These are phyloP conservation scores for Haplosporangium sp. DNA, from an alignment of 371 early-diverging fungal species.

Conservation along the genomic window DNA sequence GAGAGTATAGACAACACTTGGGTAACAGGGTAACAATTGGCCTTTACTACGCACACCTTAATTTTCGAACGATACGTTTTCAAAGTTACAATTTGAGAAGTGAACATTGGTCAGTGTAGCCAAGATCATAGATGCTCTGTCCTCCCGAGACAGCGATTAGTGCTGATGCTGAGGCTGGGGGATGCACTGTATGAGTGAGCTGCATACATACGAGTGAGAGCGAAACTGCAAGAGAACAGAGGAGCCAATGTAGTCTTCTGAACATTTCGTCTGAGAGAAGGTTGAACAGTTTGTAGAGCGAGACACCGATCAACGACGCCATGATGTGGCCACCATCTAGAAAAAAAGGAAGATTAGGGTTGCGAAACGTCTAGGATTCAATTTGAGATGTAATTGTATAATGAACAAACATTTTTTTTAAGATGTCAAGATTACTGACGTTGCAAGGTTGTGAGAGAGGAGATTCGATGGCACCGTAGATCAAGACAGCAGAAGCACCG, in stretches of 20 bases:
- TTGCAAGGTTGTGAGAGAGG: constrained; percentile 83
- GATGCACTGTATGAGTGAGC: constrained; percentile 76
- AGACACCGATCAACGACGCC: constrained; percentile 71
- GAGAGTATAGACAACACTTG: no score
- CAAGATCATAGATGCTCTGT: constrained; percentile 57
- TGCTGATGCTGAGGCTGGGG: constrained; percentile 82
- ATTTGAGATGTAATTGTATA: background rate
- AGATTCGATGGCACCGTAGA: constrained; percentile 76
- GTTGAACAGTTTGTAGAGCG: constrained; percentile 67
- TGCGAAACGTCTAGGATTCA: background rate
- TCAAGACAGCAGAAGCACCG: constrained; percentile 66
- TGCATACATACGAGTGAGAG: constrained; percentile 76
- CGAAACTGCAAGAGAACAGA: constrained; percentile 75
- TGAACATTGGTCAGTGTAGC: no score
- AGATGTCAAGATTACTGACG: constrained; percentile 33
- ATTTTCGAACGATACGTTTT: no score
- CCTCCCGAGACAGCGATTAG: constrained; percentile 69
- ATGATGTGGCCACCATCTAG: constrained; percentile 71
- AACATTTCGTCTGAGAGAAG: constrained; percentile 53
- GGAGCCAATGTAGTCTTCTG: constrained; percentile 70
- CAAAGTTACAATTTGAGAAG: no score
- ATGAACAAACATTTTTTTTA: background rate
- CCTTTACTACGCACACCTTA: no score
- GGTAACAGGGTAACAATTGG: no score
- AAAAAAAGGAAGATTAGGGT: background rate